Evolutionary conservation across 1,284 basidiomycete species (phyloP), one percentile per base, ranked within the genome.

Genomic region (Boletellus deceptivus): DNA sequence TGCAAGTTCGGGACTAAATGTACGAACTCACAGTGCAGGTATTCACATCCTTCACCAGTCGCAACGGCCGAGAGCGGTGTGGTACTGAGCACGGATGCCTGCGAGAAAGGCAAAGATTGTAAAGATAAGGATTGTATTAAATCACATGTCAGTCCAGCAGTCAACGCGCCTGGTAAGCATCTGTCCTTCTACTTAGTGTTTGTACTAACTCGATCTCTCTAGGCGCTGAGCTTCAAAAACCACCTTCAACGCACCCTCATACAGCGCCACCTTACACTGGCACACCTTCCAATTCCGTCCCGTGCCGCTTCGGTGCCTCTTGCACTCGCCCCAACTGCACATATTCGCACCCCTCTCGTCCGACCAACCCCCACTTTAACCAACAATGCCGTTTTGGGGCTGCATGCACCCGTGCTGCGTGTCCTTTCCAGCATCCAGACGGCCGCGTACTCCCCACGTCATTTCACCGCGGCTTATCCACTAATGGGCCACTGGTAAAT

Each of bases 1-100:
- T 98, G 94, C 82, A 95, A 95, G 72, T 97, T 89, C 59, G 84
- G 80, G 6, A 77, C 87, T 20, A 94, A 93, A 59, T 98, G 94
- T 70, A 89, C 86, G 46, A 95, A 96, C 68, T 77, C 89, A 0
- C 75, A 85, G 46, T 98, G 94, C 69, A 79, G 86, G 17, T 97
- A 84, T 70, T 91, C 90, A 10, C 94, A 98, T 69, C 92, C 94
- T 4, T 92, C 89, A 6, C 93, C 94, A 14, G 91, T 92, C 0
- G 93, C 94, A 3, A 94, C 93, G 25, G 75, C 83, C 13, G 91
- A 95, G 71, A 91, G 88, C 64, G 94, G 93, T n/a, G 80, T 98
- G 58, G 94, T 97, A 2, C 74, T 97, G 52, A 93, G 89, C 60
- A 93, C 89, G 55, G 94, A 96, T 56, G 77, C 90, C 18, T 97